A percentile compares a stretch with the other conserved stretches of the same genome.
Evolutionary conservation across 1,284 basidiomycete species (phyloP).

Genomic region (Pseudozyma sp.): DNA sequence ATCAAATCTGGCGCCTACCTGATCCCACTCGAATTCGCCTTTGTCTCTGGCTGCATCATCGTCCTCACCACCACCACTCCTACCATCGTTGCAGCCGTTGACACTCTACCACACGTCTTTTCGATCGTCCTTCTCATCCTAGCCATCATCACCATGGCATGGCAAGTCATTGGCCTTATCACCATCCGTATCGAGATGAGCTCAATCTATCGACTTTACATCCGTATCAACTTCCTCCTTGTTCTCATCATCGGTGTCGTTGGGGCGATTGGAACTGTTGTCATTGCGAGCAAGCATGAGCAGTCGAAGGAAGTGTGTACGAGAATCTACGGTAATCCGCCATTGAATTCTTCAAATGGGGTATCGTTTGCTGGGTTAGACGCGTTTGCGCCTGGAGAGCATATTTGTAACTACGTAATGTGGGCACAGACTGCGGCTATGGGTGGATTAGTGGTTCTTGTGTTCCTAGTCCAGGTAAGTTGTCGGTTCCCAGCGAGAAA

Average conservation of each 20-base stretch:
- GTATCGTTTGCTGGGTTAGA: constrained; percentile 25
- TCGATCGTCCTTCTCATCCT: constrained; percentile 31
- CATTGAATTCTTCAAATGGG: constrained; percentile 27
- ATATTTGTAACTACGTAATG: constrained; percentile 49
- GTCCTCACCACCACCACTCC: constrained; percentile 42
- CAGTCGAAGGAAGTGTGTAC: constrained; percentile 38
- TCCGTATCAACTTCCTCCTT: constrained; percentile 47
- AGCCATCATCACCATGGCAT: constrained; percentile 24
- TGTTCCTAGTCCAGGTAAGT: constrained; percentile 48
- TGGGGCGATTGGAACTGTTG: constrained; percentile 26
- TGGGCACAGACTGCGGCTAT: constrained; percentile 50
- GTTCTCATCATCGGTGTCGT: constrained; percentile 29
- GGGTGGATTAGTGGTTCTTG: constrained; percentile 31
- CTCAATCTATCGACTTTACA: constrained; percentile 45
- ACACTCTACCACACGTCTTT: constrained; percentile 27
- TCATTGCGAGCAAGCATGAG: constrained; percentile 38
- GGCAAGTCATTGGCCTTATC: constrained; percentile 45
- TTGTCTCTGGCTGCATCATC: constrained; percentile 45
- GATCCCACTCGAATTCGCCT: constrained; percentile 45
- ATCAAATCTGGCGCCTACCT: constrained; percentile 53
- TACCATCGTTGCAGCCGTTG: constrained; percentile 44
- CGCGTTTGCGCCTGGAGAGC: constrained; percentile 27
- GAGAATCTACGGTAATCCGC: constrained; percentile 46
- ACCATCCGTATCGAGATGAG: constrained; percentile 39
- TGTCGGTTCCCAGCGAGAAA: not conserved